These are phyloP conservation scores for Neckera pumila DNA, from an alignment of 225 moss, liverwort and hornwort genomes.

Conservation along the genomic window DNA sequence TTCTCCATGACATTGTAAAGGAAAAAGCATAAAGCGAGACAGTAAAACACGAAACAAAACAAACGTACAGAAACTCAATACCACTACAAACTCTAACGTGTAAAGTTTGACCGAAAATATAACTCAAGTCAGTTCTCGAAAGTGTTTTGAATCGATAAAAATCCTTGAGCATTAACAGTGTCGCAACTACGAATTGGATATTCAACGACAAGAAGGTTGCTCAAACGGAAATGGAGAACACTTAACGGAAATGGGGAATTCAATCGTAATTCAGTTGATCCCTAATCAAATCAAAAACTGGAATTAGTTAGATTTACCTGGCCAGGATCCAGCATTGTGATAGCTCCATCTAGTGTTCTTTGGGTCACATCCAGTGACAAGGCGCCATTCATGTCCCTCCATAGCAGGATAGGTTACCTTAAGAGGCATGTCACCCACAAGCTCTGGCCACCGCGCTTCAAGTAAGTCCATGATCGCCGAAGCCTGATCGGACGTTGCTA, in stretches of 20 bases:
- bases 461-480: slow-evolving; percentile 85
- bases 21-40: neutral
- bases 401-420: slow-evolving; percentile 86
- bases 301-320: slow-evolving; percentile 19
- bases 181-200: neutral
- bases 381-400: slow-evolving; percentile 83
- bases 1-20: neutral
- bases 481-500: slow-evolving; percentile 78
- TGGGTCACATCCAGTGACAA: slow-evolving; percentile 86
- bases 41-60: neutral
- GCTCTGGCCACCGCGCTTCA: slow-evolving; percentile 83
- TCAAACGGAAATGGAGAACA: neutral
- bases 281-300: neutral
- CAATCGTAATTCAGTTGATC: neutral
- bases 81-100: neutral
- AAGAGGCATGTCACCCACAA: slow-evolving; percentile 82
- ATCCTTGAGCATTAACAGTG: neutral
- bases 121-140: neutral
- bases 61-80: neutral
- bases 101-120: neutral
- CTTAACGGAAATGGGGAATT: neutral
- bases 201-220: neutral
- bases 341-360: slow-evolving; percentile 99
- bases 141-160: neutral
- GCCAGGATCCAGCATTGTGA: slow-evolving; percentile 96